These are phyloP conservation scores for Cytospora mali DNA, from an alignment of 2,329 filamentous ascomycete genomes.

Conservation along the genomic window DNA sequence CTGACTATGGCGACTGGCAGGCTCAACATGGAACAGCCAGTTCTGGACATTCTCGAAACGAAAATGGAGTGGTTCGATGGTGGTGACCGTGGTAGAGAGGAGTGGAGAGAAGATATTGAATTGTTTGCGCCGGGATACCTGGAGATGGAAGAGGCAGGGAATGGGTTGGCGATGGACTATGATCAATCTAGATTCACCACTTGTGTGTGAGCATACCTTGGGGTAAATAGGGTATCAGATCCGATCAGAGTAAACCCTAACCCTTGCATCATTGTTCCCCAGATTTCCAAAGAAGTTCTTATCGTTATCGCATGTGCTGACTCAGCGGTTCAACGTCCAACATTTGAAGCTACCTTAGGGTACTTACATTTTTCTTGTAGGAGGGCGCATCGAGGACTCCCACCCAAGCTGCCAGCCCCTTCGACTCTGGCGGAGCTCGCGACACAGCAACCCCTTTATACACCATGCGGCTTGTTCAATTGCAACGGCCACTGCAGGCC, in stretches of 20 bases:
- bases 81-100: background rate
- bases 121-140: background rate
- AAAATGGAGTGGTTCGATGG: background rate
- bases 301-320: conserved; percentile 24
- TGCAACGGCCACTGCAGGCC: conserved; percentile 47
- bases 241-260: too few species aligned
- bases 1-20: background rate
- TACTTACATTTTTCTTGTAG: conserved; percentile 19
- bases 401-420: conserved; percentile 11
- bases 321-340: conserved; percentile 24
- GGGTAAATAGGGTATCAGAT: too few species aligned
- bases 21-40: background rate
- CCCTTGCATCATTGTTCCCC: too few species aligned
- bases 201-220: too few species aligned
- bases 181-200: background rate
- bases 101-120: background rate
- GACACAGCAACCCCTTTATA: conserved; percentile 27
- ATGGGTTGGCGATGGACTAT: background rate
- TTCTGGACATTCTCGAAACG: background rate
- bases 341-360: too few species aligned
- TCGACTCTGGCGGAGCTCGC: conserved; percentile 23
- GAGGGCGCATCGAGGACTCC: conserved; percentile 10
- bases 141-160: background rate
- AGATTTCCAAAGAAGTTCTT: conserved; percentile 3
- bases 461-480: conserved; percentile 47